Evolutionary conservation across 805 yeast genomes (phyloP).

Genomic region (Starmerella vaccinii): DNA sequence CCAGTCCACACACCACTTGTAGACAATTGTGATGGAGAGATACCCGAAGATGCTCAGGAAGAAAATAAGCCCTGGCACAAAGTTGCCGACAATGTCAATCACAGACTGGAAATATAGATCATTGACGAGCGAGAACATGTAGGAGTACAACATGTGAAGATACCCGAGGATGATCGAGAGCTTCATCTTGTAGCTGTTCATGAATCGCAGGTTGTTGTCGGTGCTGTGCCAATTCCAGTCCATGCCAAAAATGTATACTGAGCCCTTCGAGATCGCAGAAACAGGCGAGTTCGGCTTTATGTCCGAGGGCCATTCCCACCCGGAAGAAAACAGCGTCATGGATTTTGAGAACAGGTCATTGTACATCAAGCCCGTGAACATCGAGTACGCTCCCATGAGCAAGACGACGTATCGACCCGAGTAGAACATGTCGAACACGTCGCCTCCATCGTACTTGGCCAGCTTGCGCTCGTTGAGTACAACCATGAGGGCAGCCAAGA

Average conservation of each 20-base stretch:
- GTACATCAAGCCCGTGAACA: conserved; percentile 89
- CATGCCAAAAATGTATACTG: conserved; percentile 73
- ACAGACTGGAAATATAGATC: conserved; percentile 54
- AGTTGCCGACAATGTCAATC: conserved; percentile 84
- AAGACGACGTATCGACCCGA: conserved; percentile 83
- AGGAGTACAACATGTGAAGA: conserved; percentile 86
- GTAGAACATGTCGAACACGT: conserved; percentile 93
- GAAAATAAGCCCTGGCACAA: conserved; percentile 84
- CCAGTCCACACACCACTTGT: conserved; percentile 96
- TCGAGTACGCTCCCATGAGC: conserved; percentile 88
- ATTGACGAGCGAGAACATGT: conserved; percentile 74
- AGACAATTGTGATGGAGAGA: conserved; percentile 70
- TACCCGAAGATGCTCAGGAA: conserved; percentile 97
- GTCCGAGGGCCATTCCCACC: conserved; percentile 83
- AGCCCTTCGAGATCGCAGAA: conserved; percentile 49
- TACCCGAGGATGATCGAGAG: conserved; percentile 90
- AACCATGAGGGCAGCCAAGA: conserved; percentile 58
- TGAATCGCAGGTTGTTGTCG: conserved; percentile 78
- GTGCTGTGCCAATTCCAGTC: conserved; percentile 98
- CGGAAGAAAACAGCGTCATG: conserved; percentile 75
- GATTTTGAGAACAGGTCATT: conserved; percentile 90
- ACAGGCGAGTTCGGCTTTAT: conserved; percentile 56
- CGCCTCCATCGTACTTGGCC: conserved; percentile 65
- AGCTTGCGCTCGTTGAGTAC: conserved; percentile 67
- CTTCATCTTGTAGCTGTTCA: conserved; percentile 96